phyloP scores from a whole-genome alignment of 1,284 basidiomycete genomes.

The Coriolopsis trogii region DNA sequence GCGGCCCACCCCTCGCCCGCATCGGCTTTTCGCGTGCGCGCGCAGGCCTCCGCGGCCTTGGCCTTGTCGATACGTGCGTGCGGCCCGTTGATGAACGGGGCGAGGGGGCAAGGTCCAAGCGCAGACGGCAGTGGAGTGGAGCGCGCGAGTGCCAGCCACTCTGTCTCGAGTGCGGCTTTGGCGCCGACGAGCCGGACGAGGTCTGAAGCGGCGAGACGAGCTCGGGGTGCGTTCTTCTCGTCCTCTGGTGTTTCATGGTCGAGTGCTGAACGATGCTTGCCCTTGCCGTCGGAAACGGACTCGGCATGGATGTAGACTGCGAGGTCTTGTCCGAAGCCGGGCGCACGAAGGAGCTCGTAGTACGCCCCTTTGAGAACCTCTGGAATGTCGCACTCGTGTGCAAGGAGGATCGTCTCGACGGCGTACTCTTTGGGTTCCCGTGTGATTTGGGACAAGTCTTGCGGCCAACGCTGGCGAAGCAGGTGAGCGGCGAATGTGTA shows the following conservation, averaged over 20 bases:
- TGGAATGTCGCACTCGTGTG: conserved; percentile 32
- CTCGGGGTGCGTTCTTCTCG: conserved; percentile 7
- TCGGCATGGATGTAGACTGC: conserved; percentile 14
- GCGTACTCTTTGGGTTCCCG: conserved; percentile 26
- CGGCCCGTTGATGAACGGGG: background rate
- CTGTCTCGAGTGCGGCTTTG: conserved; percentile 25
- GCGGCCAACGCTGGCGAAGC: conserved; percentile 36
- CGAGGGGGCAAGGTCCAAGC: conserved; percentile 28
- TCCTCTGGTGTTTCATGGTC: too few species aligned
- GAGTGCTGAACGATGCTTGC: too few species aligned
- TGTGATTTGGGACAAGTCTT: conserved; percentile 18
- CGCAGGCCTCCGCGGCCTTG: conserved; percentile 15
- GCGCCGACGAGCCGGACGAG: conserved; percentile 26
- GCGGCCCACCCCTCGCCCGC: conserved; percentile 25
- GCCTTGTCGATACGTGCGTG: background rate
- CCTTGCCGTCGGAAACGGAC: background rate
- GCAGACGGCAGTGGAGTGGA: conserved; percentile 24
- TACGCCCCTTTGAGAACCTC: conserved; percentile 39
- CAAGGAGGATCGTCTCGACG: conserved; percentile 35
- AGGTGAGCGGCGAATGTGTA: conserved; percentile 30
- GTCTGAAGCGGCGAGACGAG: conserved; percentile 20
- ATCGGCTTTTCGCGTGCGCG: conserved; percentile 4
- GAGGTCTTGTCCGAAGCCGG: conserved; percentile 30
- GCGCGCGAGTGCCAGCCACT: conserved; percentile 27
- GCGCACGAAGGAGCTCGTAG: conserved; percentile 40